Percentiles rank a stretch among this genome's conserved stretches.
Evolutionary conservation across 169 alveolate species (phyloP).

Genomic region (Eimeria falciformis): DNA sequence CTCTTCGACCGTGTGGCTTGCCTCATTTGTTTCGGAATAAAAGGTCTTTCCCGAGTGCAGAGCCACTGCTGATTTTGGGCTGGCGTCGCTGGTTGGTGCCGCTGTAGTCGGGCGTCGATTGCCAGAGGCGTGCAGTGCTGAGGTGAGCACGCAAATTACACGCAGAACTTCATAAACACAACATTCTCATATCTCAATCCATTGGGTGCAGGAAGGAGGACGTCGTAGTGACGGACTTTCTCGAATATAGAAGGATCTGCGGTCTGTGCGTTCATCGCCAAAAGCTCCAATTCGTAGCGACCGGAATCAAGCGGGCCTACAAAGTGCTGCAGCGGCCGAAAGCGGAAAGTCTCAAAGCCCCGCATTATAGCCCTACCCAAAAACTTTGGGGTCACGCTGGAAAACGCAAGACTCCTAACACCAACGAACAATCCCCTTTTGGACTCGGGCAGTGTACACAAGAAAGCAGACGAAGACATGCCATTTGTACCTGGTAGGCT

Average conservation of each 20-base stretch:
- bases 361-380: no score
- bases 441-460: no score
- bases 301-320: constrained; percentile 73
- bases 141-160: neutral
- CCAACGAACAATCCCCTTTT: no score
- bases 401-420: no score
- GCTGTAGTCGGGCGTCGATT: constrained; percentile 9
- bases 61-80: constrained; percentile 12
- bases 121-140: constrained; percentile 33
- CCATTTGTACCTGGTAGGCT: neutral
- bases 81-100: neutral
- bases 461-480: neutral
- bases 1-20: neutral
- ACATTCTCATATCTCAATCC: no score
- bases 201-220: neutral
- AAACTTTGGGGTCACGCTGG: no score
- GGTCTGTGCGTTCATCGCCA: constrained; percentile 36
- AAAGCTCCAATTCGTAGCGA: constrained; percentile 38
- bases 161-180: neutral
- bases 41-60: constrained; percentile 27
- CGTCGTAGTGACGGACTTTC: constrained; percentile 9
- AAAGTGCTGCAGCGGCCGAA: constrained; percentile 57
- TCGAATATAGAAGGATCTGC: neutral
- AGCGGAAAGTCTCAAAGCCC: no score
- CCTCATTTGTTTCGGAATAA: constrained; percentile 25